Evolutionary conservation across 202 grass and related monocot genomes (phyloP).

Genomic region (Digitaria exilis): DNA sequence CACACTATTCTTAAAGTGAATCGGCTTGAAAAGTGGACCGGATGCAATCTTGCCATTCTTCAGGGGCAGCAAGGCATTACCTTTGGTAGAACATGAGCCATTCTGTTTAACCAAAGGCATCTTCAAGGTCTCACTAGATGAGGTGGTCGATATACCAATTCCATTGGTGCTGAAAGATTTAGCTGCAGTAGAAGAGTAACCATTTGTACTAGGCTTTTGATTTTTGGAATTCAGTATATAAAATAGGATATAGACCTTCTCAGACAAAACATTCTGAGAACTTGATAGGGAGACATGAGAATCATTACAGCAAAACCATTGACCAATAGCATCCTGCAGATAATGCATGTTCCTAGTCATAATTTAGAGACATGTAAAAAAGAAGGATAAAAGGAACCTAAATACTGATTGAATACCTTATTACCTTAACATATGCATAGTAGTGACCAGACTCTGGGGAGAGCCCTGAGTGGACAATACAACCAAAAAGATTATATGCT

Average conservation of each 20-base stretch:
- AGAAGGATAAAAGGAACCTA: slow-evolving; percentile 23
- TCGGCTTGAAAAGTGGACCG: slow-evolving; percentile 66
- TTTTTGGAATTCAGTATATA: slow-evolving; percentile 77
- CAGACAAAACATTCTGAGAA: slow-evolving; percentile 85
- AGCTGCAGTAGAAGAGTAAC: slow-evolving; percentile 60
- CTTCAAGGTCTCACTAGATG: slow-evolving; percentile 59
- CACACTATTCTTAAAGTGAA: slow-evolving; percentile 71
- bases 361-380: slow-evolving; percentile 13
- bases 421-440: slow-evolving; percentile 99
- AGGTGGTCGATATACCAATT: slow-evolving; percentile 43
- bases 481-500: slow-evolving; percentile 88
- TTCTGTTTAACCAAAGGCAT: slow-evolving; percentile 59
- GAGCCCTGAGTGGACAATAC: slow-evolving; percentile 88
- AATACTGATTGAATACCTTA: slow-evolving; percentile 32
- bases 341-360: slow-evolving; percentile 43
- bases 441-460: slow-evolving; percentile 96
- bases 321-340: slow-evolving; percentile 78
- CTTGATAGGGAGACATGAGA: slow-evolving; percentile 85
- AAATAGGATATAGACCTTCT: slow-evolving; percentile 99
- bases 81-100: slow-evolving; percentile 55
- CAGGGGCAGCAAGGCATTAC: slow-evolving; percentile 21
- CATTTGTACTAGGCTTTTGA: slow-evolving; percentile 74
- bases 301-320: slow-evolving; percentile 98
- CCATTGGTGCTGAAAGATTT: slow-evolving; percentile 75
- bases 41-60: slow-evolving; percentile 70